Evolutionary conservation across 164 flowering plant species (phyloP).

Genomic region (Annona squamosa): DNA sequence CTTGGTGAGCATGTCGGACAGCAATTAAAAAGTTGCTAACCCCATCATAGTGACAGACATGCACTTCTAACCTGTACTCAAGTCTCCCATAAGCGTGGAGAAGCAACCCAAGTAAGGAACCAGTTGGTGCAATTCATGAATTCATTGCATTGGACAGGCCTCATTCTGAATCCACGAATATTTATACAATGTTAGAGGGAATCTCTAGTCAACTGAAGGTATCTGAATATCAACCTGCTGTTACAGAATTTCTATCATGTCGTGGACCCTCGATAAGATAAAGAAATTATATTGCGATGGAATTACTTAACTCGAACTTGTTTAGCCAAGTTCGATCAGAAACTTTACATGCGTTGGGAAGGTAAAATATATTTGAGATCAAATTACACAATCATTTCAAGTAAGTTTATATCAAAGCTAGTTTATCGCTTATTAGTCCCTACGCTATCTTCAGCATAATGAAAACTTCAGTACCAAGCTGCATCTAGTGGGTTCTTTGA

Average conservation of each 20-base stretch:
- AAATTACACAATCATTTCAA: not conserved
- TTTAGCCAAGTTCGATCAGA: not conserved
- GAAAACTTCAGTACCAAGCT: too few relatives aligned
- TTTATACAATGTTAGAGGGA: conserved; percentile 10
- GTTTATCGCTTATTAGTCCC: too few relatives aligned
- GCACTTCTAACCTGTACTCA: conserved; percentile 27
- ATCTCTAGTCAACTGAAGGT: conserved; percentile 8
- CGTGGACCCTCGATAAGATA: not conserved
- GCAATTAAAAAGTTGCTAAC: conserved; percentile 19
- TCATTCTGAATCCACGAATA: conserved; percentile 7
- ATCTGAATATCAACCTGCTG: conserved; percentile 1
- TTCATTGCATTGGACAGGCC: conserved; percentile 19
- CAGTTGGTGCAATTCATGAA: conserved; percentile 22
- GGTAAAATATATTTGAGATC: not conserved
- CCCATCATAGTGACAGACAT: conserved; percentile 26
- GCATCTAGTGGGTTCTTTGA: not conserved
- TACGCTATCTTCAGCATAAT: too few relatives aligned
- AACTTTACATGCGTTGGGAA: not conserved
- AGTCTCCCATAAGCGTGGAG: conserved; percentile 17
- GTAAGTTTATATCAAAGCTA: not conserved
- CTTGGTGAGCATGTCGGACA: conserved; percentile 27
- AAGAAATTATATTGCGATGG: not conserved
- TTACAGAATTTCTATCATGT: not conserved
- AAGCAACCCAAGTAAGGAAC: conserved; percentile 20
- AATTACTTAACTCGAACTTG: too few relatives aligned